Percentiles rank a stretch among this genome's conserved stretches.
phyloP scores from a whole-genome alignment of 345 rosid genomes.

The Linum usitatissimum region DNA sequence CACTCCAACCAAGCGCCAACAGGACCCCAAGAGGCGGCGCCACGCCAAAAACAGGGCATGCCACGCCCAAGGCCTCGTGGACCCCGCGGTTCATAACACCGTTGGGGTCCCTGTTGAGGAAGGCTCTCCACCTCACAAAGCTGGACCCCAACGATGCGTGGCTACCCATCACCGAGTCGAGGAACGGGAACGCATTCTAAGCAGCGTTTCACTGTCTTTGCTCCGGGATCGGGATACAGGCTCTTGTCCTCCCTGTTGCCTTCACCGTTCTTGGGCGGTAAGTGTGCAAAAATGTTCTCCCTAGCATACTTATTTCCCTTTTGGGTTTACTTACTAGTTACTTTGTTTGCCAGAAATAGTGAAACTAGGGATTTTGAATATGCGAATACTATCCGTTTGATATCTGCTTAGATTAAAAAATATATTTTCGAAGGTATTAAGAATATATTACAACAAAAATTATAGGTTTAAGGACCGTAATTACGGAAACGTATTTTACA shows the following conservation, averaged over 20 bases:
- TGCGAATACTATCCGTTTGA: too few relatives aligned
- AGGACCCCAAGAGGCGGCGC: slow-evolving; percentile 21
- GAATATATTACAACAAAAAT: too few relatives aligned
- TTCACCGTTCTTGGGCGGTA: slow-evolving; percentile 59
- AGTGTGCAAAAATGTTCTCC: background rate
- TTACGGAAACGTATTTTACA: too few relatives aligned
- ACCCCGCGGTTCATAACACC: slow-evolving; percentile 61
- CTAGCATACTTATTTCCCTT: too few relatives aligned
- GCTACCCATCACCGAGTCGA: slow-evolving; percentile 88
- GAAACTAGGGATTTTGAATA: too few relatives aligned
- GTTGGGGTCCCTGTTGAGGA: slow-evolving; percentile 41
- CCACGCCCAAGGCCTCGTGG: slow-evolving; percentile 34
- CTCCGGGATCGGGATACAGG: slow-evolving; percentile 76
- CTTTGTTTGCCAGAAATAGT: too few relatives aligned
- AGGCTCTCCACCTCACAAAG: slow-evolving; percentile 43
- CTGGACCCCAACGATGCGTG: slow-evolving; percentile 68
- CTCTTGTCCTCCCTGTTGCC: slow-evolving; percentile 85
- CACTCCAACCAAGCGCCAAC: slow-evolving; percentile 24
- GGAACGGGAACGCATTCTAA: slow-evolving; percentile 67
- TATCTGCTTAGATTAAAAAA: too few relatives aligned
- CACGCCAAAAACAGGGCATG: slow-evolving; percentile 20
- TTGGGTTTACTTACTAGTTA: too few relatives aligned
- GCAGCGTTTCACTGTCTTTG: slow-evolving; percentile 81
- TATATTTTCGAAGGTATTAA: too few relatives aligned
- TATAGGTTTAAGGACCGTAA: too few relatives aligned